Evolutionary conservation across 164 flowering plant species (phyloP).

Genomic region (Saururus chinensis): DNA sequence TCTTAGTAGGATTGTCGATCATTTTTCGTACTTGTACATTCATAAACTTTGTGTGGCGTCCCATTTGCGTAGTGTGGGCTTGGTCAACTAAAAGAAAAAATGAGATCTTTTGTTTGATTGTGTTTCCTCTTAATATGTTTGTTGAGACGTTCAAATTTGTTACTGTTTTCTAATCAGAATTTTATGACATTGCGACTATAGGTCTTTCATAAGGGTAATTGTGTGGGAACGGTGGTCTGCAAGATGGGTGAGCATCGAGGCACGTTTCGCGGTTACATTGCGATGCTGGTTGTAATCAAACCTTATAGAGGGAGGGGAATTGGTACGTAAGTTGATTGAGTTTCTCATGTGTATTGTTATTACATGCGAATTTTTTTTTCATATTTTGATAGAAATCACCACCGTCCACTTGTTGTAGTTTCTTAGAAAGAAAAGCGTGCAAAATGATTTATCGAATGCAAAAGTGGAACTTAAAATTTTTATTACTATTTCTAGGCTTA

Average conservation of each 20-base stretch:
- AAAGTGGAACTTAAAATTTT: no score
- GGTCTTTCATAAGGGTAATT: constrained; percentile 83
- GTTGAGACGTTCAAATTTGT: neutral
- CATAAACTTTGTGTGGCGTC: no score
- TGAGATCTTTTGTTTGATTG: neutral
- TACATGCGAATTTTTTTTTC: neutral
- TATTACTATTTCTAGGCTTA: no score
- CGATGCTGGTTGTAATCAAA: constrained; percentile 94
- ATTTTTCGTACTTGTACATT: no score
- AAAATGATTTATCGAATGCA: no score
- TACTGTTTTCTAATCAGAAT: neutral
- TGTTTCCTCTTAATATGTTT: neutral
- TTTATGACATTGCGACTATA: constrained; percentile 5
- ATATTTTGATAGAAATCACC: no score
- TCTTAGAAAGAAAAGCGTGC: no score
- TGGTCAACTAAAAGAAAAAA: no score
- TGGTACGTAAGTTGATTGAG: constrained; percentile 35
- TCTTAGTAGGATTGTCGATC: no score
- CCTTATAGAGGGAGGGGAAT: constrained; percentile 88
- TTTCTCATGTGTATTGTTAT: neutral
- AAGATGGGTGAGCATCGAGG: constrained; percentile 95
- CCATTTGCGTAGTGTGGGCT: no score
- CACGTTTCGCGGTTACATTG: constrained; percentile 89
- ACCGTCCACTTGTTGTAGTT: no score
- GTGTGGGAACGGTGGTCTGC: constrained; percentile 91